These are phyloP conservation scores for Botryotinia globosa DNA, from an alignment of 2,329 filamentous ascomycete species.

Conservation along the genomic window DNA sequence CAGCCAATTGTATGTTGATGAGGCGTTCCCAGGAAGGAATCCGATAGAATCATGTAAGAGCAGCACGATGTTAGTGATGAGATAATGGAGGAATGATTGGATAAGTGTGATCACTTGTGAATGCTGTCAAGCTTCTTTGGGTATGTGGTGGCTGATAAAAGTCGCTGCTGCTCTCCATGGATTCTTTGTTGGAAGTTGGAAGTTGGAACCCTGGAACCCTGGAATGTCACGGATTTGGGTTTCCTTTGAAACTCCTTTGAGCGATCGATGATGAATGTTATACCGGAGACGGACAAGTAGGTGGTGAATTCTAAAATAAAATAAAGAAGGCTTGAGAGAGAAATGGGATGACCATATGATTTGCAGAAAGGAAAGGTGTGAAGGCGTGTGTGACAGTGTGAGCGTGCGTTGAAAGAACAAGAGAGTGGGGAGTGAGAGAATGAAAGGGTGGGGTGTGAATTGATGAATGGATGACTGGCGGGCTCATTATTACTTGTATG, in stretches of 20 bases:
- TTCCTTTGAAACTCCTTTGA: slow-evolving; percentile 11
- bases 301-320: too few relatives aligned
- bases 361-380: too few relatives aligned
- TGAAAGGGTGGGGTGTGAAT: background rate
- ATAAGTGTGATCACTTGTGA: background rate
- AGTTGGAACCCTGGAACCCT: background rate
- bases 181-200: background rate
- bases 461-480: background rate
- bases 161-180: background rate
- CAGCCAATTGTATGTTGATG: background rate
- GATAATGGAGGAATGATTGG: slow-evolving; percentile 8
- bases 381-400: too few relatives aligned
- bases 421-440: background rate
- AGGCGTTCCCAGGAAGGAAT: background rate
- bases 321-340: too few relatives aligned
- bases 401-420: background rate
- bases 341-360: too few relatives aligned
- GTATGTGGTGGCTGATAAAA: background rate
- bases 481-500: too few relatives aligned
- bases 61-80: slow-evolving; percentile 3
- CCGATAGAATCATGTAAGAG: background rate
- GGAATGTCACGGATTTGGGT: background rate
- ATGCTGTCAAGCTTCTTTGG: background rate
- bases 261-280: background rate
- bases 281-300: background rate